Evolutionary conservation across 768 basidiomycete species (phyloP).

Genomic region (Holtermanniella nyarrowii): DNA sequence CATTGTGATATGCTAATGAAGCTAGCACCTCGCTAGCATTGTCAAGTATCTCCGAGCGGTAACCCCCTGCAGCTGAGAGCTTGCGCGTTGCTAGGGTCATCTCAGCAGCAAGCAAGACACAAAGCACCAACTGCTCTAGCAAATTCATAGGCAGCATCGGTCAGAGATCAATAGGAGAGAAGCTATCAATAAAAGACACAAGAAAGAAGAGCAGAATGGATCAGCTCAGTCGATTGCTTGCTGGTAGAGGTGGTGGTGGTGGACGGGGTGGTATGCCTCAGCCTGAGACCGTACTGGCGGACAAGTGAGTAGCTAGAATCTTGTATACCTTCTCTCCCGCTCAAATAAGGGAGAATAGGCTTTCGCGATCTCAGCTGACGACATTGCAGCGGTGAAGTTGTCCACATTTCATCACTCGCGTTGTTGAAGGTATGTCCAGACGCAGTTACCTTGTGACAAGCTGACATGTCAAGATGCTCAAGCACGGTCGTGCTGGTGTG

Average conservation of each 20-base stretch:
- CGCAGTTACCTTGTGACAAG: neutral
- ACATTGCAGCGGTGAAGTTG: slow-evolving; percentile 45
- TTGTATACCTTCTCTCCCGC: neutral
- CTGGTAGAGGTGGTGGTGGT: slow-evolving; percentile 13
- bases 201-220: too few relatives aligned
- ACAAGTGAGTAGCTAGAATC: slow-evolving; percentile 25
- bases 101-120: too few relatives aligned
- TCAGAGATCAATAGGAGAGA: too few relatives aligned
- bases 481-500: slow-evolving; percentile 95
- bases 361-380: neutral
- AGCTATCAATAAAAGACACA: too few relatives aligned
- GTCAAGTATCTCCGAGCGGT: too few relatives aligned
- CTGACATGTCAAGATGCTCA: slow-evolving; percentile 68
- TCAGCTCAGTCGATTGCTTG: too few relatives aligned
- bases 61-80: too few relatives aligned
- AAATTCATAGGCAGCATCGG: too few relatives aligned
- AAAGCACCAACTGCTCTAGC: too few relatives aligned
- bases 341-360: neutral
- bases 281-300: slow-evolving; percentile 28
- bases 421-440: slow-evolving; percentile 65
- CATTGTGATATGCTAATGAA: too few relatives aligned
- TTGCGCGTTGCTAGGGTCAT: too few relatives aligned
- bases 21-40: too few relatives aligned
- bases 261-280: slow-evolving; percentile 14
- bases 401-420: slow-evolving; percentile 95